Percentiles rank a stretch among this genome's conserved stretches.
phyloP scores from a whole-genome alignment of 2,329 filamentous ascomycete genomes.

The Dactylellina sp. region DNA sequence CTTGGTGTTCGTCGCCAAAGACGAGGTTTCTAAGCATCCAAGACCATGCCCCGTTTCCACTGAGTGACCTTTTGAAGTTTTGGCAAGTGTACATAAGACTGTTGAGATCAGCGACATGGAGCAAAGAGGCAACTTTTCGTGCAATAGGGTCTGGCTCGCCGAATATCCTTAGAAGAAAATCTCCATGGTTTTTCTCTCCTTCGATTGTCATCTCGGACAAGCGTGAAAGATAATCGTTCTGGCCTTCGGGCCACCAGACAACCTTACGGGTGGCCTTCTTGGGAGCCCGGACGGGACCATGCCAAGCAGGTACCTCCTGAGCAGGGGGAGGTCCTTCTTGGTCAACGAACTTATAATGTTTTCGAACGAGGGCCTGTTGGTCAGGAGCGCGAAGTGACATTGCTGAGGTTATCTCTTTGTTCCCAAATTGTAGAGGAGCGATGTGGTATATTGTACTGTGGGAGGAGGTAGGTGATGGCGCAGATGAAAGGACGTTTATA shows the following conservation, averaged over 20 bases:
- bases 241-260: conserved; percentile 31
- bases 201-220: not conserved
- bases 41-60: conserved; percentile 22
- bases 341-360: conserved; percentile 26
- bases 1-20: conserved; percentile 39
- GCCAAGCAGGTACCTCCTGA: conserved; percentile 27
- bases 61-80: conserved; percentile 25
- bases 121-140: conserved; percentile 2
- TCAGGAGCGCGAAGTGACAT: not conserved
- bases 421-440: not conserved
- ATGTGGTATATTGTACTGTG: no score
- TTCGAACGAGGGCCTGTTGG: conserved; percentile 8
- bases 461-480: no score
- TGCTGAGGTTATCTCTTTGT: not conserved
- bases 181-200: not conserved
- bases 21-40: conserved; percentile 28
- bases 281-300: conserved; percentile 28
- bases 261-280: conserved; percentile 6
- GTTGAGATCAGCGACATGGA: conserved; percentile 37
- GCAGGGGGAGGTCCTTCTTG: not conserved
- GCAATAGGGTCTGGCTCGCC: conserved; percentile 39
- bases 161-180: conserved; percentile 26
- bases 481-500: no score
- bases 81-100: conserved; percentile 42
- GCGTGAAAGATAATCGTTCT: not conserved